Evolutionary conservation across 2,329 filamentous ascomycete genomes (phyloP).

Genomic region (Alternaria sp.): DNA sequence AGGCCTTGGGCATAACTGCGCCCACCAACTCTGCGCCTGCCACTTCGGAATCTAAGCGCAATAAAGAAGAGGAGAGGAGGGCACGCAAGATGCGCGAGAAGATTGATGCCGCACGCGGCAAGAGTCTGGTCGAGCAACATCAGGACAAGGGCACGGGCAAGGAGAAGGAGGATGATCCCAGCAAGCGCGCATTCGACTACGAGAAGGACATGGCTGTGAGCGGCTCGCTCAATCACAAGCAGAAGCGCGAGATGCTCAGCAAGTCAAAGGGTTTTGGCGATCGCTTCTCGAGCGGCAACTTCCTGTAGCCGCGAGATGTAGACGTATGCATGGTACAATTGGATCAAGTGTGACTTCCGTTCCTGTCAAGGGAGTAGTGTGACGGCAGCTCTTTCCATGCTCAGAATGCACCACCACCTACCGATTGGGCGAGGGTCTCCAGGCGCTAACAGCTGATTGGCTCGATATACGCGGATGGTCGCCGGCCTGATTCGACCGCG

Average conservation of each 20-base stretch:
- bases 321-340: not conserved
- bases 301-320: constrained; percentile 49
- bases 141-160: constrained; percentile 58
- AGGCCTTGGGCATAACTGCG: constrained; percentile 75
- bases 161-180: constrained; percentile 85
- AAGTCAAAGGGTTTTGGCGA: constrained; percentile 82
- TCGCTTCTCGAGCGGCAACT: constrained; percentile 77
- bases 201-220: constrained; percentile 92
- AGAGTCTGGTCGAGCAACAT: constrained; percentile 57
- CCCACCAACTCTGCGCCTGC: constrained; percentile 40
- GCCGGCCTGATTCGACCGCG: not conserved
- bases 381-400: not conserved
- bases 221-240: constrained; percentile 71
- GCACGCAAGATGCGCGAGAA: constrained; percentile 64
- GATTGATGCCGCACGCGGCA: constrained; percentile 52
- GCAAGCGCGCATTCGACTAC: constrained; percentile 83
- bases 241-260: constrained; percentile 79
- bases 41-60: constrained; percentile 39
- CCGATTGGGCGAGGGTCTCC: not conserved
- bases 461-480: not conserved
- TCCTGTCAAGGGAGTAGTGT: not conserved
- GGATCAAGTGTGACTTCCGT: not conserved
- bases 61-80: constrained; percentile 54
- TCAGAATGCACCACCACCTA: not conserved
- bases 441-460: not conserved